Percentiles rank a stretch among this genome's conserved stretches.
Evolutionary conservation across 2,329 filamentous ascomycete species (phyloP).

Genomic region (Pseudovirgaria hyperparasitica): DNA sequence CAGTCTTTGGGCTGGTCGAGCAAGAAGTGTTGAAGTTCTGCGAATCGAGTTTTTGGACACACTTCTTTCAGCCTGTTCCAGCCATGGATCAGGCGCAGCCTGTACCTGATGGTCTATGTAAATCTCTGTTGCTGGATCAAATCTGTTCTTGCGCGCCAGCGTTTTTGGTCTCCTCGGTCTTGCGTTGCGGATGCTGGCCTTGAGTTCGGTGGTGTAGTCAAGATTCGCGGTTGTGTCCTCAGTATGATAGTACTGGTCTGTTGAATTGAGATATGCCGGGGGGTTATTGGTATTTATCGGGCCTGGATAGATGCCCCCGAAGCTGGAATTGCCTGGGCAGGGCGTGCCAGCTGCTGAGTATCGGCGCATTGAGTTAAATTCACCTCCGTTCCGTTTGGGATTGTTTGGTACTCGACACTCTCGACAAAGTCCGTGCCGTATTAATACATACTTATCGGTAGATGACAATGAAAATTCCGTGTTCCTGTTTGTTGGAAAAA

Average conservation of each 20-base stretch:
- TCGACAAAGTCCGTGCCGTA: no score
- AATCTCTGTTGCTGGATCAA: constrained; percentile 22
- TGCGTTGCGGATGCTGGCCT: constrained; percentile 14
- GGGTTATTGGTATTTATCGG: neutral
- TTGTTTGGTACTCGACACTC: no score
- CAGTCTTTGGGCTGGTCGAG: constrained; percentile 24
- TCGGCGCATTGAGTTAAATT: no score
- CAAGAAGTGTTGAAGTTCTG: constrained; percentile 19
- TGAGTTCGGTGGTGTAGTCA: constrained; percentile 25
- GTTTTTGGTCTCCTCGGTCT: constrained; percentile 22
- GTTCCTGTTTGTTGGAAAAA: no score
- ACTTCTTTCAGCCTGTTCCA: constrained; percentile 14
- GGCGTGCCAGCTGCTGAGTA: no score
- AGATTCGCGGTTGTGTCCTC: constrained; percentile 22
- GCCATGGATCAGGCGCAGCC: constrained; percentile 12
- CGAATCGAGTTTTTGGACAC: constrained; percentile 11
- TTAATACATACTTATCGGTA: no score
- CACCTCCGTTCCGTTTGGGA: no score
- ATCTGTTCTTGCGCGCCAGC: constrained; percentile 13
- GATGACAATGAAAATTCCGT: no score
- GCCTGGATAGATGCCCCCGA: neutral
- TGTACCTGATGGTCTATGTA: constrained; percentile 19
- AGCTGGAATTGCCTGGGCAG: neutral
- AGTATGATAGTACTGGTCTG: constrained; percentile 1
- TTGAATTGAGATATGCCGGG: neutral